Evolutionary conservation across 805 yeast species (phyloP).

Genomic region (Myxozyma kluyveri): DNA sequence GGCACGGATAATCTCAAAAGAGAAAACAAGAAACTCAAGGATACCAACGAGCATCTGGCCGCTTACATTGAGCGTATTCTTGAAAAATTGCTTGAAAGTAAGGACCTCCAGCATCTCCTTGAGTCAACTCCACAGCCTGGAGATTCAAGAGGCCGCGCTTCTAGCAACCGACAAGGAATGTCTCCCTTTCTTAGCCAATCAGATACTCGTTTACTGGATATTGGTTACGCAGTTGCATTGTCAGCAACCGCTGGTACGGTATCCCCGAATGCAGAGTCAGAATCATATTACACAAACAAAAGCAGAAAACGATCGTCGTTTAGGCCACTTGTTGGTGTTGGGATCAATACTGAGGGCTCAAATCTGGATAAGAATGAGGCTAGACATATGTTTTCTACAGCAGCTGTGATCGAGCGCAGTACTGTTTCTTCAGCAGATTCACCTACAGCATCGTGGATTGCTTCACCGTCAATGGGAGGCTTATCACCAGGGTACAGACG

Average conservation of each 20-base stretch:
- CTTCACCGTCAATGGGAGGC: not conserved
- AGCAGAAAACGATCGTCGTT: too few relatives aligned
- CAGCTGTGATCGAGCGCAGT: too few relatives aligned
- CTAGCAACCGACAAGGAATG: not conserved
- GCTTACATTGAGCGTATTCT: conserved; percentile 24
- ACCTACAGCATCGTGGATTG: not conserved
- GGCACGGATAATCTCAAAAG: not conserved
- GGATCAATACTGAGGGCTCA: too few relatives aligned
- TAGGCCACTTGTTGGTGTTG: too few relatives aligned
- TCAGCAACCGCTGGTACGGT: not conserved
- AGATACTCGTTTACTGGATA: not conserved
- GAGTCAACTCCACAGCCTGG: conserved; percentile 7
- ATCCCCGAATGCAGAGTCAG: too few relatives aligned
- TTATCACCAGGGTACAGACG: not conserved
- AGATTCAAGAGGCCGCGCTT: not conserved
- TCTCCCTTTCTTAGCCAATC: not conserved
- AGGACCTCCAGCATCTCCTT: conserved; percentile 20
- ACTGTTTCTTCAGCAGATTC: not conserved
- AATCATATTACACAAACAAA: too few relatives aligned
- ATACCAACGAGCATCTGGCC: conserved; percentile 18
- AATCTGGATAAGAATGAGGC: too few relatives aligned
- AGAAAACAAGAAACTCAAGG: conserved; percentile 16
- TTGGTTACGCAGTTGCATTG: not conserved
- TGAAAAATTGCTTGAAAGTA: conserved; percentile 19
- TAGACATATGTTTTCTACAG: too few relatives aligned